phyloP scores from a whole-genome alignment of 306 rosid genomes.

The Begonia fuchsioides region DNA sequence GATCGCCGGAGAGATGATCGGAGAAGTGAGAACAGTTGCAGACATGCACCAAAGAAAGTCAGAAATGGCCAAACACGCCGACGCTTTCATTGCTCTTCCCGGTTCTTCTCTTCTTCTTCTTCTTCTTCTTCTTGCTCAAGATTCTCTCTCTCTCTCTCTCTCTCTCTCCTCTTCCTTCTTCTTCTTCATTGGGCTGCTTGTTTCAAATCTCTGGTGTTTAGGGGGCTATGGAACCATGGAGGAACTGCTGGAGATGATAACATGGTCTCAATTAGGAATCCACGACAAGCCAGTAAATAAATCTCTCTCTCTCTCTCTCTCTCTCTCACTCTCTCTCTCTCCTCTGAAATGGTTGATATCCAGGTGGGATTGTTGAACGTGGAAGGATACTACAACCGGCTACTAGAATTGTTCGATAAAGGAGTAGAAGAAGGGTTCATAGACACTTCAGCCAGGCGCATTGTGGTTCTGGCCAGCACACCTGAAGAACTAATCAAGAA shows the following conservation, averaged over 20 bases:
- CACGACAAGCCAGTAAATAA: constrained; percentile 21
- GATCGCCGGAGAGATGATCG: constrained; percentile 44
- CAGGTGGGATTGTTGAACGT: constrained; percentile 65
- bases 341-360: neutral
- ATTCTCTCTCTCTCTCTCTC: no score
- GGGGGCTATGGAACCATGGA: constrained; percentile 27
- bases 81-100: constrained; percentile 62
- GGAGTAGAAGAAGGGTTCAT: constrained; percentile 68
- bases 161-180: neutral
- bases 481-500: constrained; percentile 34
- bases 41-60: constrained; percentile 61
- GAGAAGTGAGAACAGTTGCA: constrained; percentile 39
- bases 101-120: constrained; percentile 14
- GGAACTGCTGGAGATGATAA: constrained; percentile 19
- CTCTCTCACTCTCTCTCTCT: neutral
- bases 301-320: constrained; percentile 1
- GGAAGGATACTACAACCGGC: constrained; percentile 47
- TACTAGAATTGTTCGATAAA: constrained; percentile 47
- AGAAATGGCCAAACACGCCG: constrained; percentile 51
- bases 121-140: neutral
- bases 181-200: neutral
- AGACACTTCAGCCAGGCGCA: constrained; percentile 38
- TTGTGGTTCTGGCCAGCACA: constrained; percentile 44
- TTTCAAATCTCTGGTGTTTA: neutral
- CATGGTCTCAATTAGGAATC: constrained; percentile 26